phyloP scores from a whole-genome alignment of 2,329 filamentous ascomycete species.

The Keithomyces neogunnii region DNA sequence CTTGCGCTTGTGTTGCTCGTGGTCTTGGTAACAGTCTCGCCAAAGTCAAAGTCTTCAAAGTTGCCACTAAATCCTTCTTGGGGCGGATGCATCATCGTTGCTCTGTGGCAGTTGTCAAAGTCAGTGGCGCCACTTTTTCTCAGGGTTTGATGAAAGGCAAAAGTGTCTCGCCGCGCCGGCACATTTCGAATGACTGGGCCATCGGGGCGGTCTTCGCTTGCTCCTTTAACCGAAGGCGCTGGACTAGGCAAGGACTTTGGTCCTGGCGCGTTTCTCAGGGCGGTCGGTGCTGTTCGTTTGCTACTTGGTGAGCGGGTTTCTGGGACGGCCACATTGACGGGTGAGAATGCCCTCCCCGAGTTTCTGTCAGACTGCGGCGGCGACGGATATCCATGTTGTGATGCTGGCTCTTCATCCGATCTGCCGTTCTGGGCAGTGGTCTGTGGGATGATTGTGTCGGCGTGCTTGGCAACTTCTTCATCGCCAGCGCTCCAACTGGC shows the following conservation, averaged over 20 bases:
- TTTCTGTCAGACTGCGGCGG: slow-evolving; percentile 28
- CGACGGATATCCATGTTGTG: slow-evolving; percentile 23
- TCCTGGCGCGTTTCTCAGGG: slow-evolving; percentile 15
- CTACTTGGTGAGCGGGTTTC: slow-evolving; percentile 12
- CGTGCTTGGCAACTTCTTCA: neutral
- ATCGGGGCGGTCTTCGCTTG: slow-evolving; percentile 32
- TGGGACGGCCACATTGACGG: slow-evolving; percentile 4
- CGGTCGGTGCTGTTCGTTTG: slow-evolving; percentile 16
- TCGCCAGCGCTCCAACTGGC: slow-evolving; percentile 19
- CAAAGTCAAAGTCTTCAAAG: slow-evolving; percentile 30
- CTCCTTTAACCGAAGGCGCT: slow-evolving; percentile 24
- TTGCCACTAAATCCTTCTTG: slow-evolving; percentile 28
- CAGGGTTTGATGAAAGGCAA: slow-evolving; percentile 35
- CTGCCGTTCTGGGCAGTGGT: neutral
- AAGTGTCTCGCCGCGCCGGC: slow-evolving; percentile 41
- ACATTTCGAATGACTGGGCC: slow-evolving; percentile 39
- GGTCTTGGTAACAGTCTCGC: slow-evolving; percentile 18
- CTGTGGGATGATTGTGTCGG: neutral
- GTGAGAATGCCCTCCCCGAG: slow-evolving; percentile 13
- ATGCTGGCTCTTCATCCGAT: neutral
- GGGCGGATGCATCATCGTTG: slow-evolving; percentile 12
- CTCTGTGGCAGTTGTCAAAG: slow-evolving; percentile 13
- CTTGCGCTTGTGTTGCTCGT: neutral
- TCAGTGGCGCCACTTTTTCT: slow-evolving; percentile 40
- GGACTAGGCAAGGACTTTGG: slow-evolving; percentile 31